These are phyloP conservation scores for Suhomyces chickasaworum DNA, from an alignment of 1,139 yeast species.

Conservation along the genomic window DNA sequence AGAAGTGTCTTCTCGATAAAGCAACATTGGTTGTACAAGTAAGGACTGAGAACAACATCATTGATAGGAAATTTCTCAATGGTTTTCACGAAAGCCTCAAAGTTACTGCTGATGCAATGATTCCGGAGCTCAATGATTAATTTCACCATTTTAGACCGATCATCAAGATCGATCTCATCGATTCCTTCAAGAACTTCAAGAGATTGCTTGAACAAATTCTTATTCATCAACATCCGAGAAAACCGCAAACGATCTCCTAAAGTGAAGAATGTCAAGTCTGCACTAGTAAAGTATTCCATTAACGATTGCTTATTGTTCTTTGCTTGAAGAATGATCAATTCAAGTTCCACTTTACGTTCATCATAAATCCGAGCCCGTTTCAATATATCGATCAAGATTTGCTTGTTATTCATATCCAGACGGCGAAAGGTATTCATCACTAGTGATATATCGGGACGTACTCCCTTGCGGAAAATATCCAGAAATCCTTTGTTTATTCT, in stretches of 20 bases:
- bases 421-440: conserved; percentile 36
- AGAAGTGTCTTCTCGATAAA: conserved; percentile 30
- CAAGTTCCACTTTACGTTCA: conserved; percentile 21
- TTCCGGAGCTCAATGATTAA: conserved; percentile 30
- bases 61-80: conserved; percentile 36
- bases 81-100: conserved; percentile 20
- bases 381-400: conserved; percentile 25
- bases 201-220: conserved; percentile 29
- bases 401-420: conserved; percentile 25
- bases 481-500: conserved; percentile 39
- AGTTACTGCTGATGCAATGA: conserved; percentile 23
- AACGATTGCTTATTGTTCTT: conserved; percentile 16
- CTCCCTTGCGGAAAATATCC: conserved; percentile 36
- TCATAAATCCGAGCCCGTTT: conserved; percentile 24
- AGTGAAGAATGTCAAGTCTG: conserved; percentile 14
- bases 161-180: conserved; percentile 26
- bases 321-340: conserved; percentile 25
- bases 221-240: conserved; percentile 35
- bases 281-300: conserved; percentile 6
- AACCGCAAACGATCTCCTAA: conserved; percentile 35
- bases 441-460: conserved; percentile 37
- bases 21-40: conserved; percentile 35
- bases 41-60: conserved; percentile 37
- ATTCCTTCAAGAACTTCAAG: conserved; percentile 27
- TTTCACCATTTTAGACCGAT: conserved; percentile 28